These are phyloP conservation scores for Hypoxylon rickii DNA, from an alignment of 495 filamentous ascomycete genomes.

Conservation along the genomic window DNA sequence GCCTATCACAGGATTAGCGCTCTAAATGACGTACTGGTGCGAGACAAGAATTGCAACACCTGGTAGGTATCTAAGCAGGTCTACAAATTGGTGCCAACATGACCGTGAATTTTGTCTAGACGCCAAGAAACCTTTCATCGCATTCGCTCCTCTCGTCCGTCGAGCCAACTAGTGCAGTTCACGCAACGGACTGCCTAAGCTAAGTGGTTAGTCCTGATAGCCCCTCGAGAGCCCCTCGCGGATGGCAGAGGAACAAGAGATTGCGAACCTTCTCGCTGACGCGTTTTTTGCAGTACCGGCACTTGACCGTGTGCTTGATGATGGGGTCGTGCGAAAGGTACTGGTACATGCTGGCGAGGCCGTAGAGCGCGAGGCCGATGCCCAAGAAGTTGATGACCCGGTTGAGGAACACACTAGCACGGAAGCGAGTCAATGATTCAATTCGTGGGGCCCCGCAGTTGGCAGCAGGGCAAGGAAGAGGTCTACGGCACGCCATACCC, in stretches of 20 bases:
- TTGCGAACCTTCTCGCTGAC: slow-evolving; percentile 65
- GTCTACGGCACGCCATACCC: slow-evolving; percentile 52
- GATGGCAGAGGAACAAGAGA: neutral
- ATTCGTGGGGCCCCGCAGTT: neutral
- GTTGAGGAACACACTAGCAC: slow-evolving; percentile 65
- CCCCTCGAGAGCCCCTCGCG: neutral
- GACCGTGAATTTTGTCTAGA: too few relatives aligned
- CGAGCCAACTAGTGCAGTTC: slow-evolving; percentile 77
- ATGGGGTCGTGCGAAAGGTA: slow-evolving; percentile 64
- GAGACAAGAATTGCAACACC: too few relatives aligned
- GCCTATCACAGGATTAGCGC: neutral
- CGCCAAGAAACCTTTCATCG: slow-evolving; percentile 5
- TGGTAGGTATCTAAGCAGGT: too few relatives aligned
- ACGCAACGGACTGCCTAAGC: slow-evolving; percentile 64
- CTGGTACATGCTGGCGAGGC: slow-evolving; percentile 68
- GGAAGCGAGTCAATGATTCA: slow-evolving; percentile 7
- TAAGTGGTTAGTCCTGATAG: neutral
- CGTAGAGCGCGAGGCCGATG: slow-evolving; percentile 68
- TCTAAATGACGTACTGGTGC: neutral
- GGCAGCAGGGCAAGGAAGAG: slow-evolving; percentile 2
- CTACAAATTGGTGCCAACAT: too few relatives aligned
- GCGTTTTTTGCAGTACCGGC: slow-evolving; percentile 70
- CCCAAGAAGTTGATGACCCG: slow-evolving; percentile 67
- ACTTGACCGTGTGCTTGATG: slow-evolving; percentile 71
- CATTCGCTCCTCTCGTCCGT: slow-evolving; percentile 68